Conservation (phyloP, 1,139 yeast species). For the Kodamaea plutei region DNA sequence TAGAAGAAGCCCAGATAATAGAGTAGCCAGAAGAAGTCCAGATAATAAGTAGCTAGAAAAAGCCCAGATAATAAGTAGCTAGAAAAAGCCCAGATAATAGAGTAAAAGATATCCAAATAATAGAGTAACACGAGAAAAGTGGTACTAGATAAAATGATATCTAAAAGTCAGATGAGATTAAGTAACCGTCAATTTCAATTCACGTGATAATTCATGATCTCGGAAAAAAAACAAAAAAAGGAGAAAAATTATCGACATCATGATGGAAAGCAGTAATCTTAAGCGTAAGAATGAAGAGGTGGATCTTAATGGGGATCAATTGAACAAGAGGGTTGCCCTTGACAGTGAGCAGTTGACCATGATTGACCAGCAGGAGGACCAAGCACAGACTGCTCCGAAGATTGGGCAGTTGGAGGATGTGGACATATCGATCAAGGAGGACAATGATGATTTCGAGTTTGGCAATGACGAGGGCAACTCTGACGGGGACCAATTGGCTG, state of each 20-base stretch:
- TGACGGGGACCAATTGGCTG: neutral
- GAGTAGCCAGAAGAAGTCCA: no score
- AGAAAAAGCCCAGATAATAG: no score
- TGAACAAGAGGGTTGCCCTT: slow-evolving; percentile 65
- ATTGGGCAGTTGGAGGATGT: slow-evolving; percentile 13
- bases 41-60: no score
- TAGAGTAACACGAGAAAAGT: no score
- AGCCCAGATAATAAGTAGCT: no score
- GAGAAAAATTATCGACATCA: slow-evolving; percentile 7
- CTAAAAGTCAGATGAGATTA: no score
- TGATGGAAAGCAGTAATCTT: slow-evolving; percentile 36
- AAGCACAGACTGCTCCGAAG: slow-evolving; percentile 41
- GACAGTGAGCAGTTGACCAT: slow-evolving; percentile 49
- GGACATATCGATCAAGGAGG: slow-evolving; percentile 3
- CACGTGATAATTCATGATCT: no score
- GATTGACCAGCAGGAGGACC: slow-evolving; percentile 33
- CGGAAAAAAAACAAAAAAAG: slow-evolving; percentile 1
- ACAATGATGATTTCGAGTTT: neutral
- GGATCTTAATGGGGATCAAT: slow-evolving; percentile 35
- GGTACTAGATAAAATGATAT: no score
- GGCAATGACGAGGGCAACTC: neutral
- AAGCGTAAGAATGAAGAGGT: slow-evolving; percentile 67
- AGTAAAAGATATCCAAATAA: no score
- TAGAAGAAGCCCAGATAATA: no score
- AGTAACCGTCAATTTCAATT: no score